phyloP scores from a whole-genome alignment of 345 rosid genomes.

The Balakata baccata region DNA sequence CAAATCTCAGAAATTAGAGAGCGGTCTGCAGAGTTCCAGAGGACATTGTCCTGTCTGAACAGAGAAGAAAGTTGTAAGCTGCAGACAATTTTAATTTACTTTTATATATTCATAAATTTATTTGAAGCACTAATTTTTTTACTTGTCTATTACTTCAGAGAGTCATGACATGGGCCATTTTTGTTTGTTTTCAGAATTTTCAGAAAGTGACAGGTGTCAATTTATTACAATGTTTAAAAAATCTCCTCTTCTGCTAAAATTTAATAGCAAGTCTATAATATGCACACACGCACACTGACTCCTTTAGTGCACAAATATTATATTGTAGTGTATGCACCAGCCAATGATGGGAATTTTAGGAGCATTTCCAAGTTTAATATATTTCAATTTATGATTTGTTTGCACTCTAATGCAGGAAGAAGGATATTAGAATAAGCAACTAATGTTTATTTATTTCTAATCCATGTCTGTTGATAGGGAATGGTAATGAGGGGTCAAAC shows the following conservation, averaged over 20 bases:
- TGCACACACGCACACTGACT: neutral
- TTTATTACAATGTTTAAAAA: neutral
- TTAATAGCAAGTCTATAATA: neutral
- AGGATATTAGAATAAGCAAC: neutral
- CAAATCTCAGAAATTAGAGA: constrained; percentile 62
- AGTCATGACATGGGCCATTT: neutral
- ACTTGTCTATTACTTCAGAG: neutral
- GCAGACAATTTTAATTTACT: neutral
- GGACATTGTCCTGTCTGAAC: constrained; percentile 45
- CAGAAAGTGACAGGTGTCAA: neutral
- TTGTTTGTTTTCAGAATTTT: constrained; percentile 10
- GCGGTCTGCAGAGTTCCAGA: constrained; percentile 56
- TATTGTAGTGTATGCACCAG: neutral
- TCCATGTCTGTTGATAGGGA: constrained; percentile 44
- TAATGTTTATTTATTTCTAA: constrained; percentile 12
- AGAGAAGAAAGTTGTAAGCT: constrained; percentile 52
- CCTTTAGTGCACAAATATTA: neutral
- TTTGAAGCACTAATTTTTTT: neutral
- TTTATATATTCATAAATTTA: neutral
- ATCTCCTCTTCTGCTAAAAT: no score
- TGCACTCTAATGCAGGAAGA: constrained; percentile 5
- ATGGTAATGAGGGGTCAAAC: constrained; percentile 27
- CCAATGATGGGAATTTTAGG: neutral
- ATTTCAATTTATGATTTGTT: neutral
- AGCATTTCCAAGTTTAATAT: constrained; percentile 10